Base-by-base conservation (phyloP, 768 basidiomycete genomes). In the Termitomyces sp. region DNA sequence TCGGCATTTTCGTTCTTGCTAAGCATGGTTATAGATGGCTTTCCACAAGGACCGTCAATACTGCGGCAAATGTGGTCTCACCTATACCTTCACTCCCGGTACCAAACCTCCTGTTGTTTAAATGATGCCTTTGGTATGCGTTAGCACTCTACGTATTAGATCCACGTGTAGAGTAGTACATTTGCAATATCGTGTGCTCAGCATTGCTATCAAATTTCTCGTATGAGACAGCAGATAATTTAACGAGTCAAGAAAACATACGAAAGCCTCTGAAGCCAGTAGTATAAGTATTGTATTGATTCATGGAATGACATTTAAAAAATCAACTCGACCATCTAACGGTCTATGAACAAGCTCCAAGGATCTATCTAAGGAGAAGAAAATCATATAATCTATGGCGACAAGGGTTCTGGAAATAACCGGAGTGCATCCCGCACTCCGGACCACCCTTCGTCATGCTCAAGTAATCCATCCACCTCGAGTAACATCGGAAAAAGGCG, bases 31-130 rank as follows among this genome's bases (percentile, higher is more conserved):
- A 23, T 69, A 89, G 94, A 98, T 98, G 96, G 94, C 94, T 59
- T 94, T 94, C 86, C 96, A 99, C 84, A 82, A 90, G 64, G 93
- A 98, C 75, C 87, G 96, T 64, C 96, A 98, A 77, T 95, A 96
- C 77, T 98, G 95, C 74, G 95, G 96, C 76, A 92, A 92, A 78
- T 94, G 91, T 61, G 90, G 89, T 48, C 72, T 93, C 74, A 92
- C 90, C 50, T 92, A 91, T 79, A 85, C 86, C 56, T 91, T 92
- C 78, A 78, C 81, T 59, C 85, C 90, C 49, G 89, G 88, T 60
- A 83, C 81, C 71, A 89, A 89, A 73, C 89, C 89, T 50, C 87
- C 89, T 54, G 80, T 78, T 56, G 82, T 82, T 58, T 89, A 80
- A 78, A 15, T 30, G 59, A 46, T 33, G 30, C 45, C 35, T 43